Conservation (phyloP, 2,329 filamentous ascomycete species). For the Fusarium neocosmosporiellum region DNA sequence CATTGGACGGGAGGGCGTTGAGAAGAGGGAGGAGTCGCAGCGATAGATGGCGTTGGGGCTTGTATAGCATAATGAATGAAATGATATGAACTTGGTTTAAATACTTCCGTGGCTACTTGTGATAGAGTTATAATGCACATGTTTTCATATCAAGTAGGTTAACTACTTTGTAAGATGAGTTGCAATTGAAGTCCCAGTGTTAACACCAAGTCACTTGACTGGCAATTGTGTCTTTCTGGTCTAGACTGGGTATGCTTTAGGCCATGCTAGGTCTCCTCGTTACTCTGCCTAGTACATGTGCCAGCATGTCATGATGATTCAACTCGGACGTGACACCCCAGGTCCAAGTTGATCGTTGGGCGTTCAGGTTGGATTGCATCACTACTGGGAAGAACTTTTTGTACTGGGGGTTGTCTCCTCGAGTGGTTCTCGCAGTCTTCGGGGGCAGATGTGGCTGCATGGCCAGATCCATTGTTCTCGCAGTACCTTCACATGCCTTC, state of each 20-base stretch:
- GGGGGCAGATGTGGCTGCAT: background rate
- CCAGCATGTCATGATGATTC: too few relatives aligned
- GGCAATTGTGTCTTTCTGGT: background rate
- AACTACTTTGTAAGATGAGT: background rate
- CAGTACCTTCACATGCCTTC: background rate
- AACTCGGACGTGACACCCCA: background rate
- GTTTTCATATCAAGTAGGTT: background rate
- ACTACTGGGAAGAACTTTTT: too few relatives aligned
- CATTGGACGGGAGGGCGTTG: slow-evolving; percentile 69
- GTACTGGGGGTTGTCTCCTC: background rate
- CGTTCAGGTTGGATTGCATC: background rate
- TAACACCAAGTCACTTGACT: background rate
- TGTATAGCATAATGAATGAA: background rate
- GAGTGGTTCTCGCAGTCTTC: background rate
- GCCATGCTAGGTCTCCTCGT: background rate
- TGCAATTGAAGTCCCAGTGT: background rate
- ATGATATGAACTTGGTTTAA: background rate
- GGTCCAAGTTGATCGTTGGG: background rate
- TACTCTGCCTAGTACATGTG: background rate
- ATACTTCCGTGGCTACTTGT: background rate
- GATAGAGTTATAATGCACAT: background rate
- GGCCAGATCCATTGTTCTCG: background rate
- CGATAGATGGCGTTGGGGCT: slow-evolving; percentile 2
- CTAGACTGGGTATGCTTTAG: background rate
- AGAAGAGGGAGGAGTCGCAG: slow-evolving; percentile 23